Evolutionary conservation across 495 filamentous ascomycete genomes (phyloP), one percentile per base, ranked within the genome.

Genomic region (Xylaria palmicola): DNA sequence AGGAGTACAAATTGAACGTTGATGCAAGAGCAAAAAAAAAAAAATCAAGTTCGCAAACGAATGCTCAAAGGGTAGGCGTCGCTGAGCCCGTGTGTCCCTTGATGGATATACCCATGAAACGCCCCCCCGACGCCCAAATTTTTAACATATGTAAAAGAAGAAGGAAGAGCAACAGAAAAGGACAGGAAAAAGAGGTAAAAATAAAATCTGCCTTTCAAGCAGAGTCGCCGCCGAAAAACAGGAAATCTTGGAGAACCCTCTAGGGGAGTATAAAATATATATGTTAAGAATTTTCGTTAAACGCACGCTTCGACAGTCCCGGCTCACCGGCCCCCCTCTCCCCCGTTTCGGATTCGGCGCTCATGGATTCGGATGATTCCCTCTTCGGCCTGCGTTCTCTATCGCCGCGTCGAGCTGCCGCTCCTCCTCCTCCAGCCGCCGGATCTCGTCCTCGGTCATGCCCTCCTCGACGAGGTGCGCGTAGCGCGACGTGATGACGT

Each of bases 391-490:
- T 1, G 73, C 72, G 13, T 73, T 66, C 62, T 78, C 74, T 62
- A 81, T 81, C n/a, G 74, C 78, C 22, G 70, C 75, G 52, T 81
- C 79, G 27, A 81, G 63, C 53, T 78, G 72, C 44, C 77, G 58
- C 67, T 81, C 79, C 56, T 81, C 79, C 54, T 81, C 79, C 54
- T 81, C 79, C 27, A 81, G 41, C 66, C 76, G 52, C 30, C 72
- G 64, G 22, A 81, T 77, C 60, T 81, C 74, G 3, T 76, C 78
- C 26, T 72, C 74, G 49, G 79, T 81, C 79, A 81, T 81, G 55
- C 76, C 79, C 39, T 80, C 78, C 61, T 81, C 79, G 26, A 81
- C 73, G 41, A 81, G 58, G 39, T 81, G 78, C 27, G 77, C 75
- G 49, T 77, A 79, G 8, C 65, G 71, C 52, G 70, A 61, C 20